These are phyloP conservation scores for Candida ovalis DNA, from an alignment of 805 yeast genomes.

Conservation along the genomic window DNA sequence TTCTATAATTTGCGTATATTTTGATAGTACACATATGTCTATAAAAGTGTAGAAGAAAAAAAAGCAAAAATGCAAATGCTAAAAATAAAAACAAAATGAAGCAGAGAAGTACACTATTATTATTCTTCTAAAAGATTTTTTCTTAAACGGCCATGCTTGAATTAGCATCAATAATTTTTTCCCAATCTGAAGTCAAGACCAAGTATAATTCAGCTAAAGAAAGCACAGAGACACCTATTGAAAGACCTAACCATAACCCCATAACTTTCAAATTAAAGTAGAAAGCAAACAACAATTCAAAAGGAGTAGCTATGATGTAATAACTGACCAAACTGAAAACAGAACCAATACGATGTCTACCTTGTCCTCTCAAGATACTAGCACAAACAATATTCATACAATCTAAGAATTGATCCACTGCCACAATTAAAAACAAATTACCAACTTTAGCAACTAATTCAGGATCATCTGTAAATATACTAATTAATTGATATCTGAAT, in stretches of 20 bases:
- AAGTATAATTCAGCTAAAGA: conserved; percentile 38
- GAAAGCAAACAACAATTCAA: conserved; percentile 43
- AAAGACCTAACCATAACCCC: conserved; percentile 48
- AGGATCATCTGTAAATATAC: conserved; percentile 39
- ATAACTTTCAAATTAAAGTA: conserved; percentile 34
- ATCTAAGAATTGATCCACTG: conserved; percentile 48
- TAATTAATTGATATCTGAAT: conserved; percentile 37
- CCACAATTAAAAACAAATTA: conserved; percentile 41
- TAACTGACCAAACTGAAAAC: conserved; percentile 42
- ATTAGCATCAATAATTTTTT: conserved; percentile 37
- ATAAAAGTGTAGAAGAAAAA: no score
- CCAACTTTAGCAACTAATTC: conserved; percentile 36
- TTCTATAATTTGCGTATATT: no score
- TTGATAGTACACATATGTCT: no score
- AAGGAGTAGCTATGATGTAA: conserved; percentile 47
- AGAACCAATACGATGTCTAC: conserved; percentile 52
- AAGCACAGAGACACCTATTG: conserved; percentile 38
- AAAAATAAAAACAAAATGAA: not conserved
- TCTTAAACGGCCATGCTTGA: conserved; percentile 11
- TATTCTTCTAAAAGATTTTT: not conserved
- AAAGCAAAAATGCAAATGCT: no score
- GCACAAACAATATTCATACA: conserved; percentile 42
- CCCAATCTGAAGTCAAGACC: conserved; percentile 51
- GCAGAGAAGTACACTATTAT: not conserved
- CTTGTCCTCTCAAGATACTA: conserved; percentile 51